phyloP scores from a whole-genome alignment of 78 protist species.

The Dictyostelium intermedium region DNA sequence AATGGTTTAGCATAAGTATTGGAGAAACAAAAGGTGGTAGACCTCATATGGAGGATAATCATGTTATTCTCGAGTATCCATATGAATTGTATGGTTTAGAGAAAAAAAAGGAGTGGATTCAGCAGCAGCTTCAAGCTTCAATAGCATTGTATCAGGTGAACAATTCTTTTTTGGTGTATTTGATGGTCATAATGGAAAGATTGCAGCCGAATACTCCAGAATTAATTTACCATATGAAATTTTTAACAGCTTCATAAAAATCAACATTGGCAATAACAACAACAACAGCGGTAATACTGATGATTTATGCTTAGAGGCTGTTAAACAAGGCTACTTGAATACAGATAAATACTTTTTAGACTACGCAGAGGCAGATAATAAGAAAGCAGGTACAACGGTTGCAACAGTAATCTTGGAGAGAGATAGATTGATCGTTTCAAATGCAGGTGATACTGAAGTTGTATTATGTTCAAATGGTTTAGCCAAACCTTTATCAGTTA shows the following conservation, averaged over 20 bases:
- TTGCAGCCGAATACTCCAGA: constrained; percentile 68
- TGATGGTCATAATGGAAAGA: constrained; percentile 80
- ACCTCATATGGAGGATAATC: constrained; percentile 77
- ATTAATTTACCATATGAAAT: constrained; percentile 46
- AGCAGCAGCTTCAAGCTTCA: neutral
- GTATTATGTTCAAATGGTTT: constrained; percentile 8
- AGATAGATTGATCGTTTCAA: constrained; percentile 22
- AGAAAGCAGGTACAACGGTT: constrained; percentile 73
- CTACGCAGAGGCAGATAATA: constrained; percentile 38
- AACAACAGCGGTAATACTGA: neutral
- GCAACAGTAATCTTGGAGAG: constrained; percentile 35
- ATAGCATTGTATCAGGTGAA: neutral
- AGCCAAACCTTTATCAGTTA: constrained; percentile 16
- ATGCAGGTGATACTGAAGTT: constrained; percentile 73
- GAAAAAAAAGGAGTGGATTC: neutral
- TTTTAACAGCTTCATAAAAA: neutral
- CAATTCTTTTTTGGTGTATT: constrained; percentile 73
- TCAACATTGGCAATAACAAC: neutral
- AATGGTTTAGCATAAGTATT: neutral
- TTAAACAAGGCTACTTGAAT: neutral
- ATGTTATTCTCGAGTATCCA: constrained; percentile 62
- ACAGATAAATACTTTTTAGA: constrained; percentile 44
- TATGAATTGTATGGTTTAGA: constrained; percentile 7
- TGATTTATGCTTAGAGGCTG: neutral
- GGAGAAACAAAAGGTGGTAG: constrained; percentile 53